Conservation (phyloP, 2,329 filamentous ascomycete genomes). For the Lecanicillium sp. region DNA sequence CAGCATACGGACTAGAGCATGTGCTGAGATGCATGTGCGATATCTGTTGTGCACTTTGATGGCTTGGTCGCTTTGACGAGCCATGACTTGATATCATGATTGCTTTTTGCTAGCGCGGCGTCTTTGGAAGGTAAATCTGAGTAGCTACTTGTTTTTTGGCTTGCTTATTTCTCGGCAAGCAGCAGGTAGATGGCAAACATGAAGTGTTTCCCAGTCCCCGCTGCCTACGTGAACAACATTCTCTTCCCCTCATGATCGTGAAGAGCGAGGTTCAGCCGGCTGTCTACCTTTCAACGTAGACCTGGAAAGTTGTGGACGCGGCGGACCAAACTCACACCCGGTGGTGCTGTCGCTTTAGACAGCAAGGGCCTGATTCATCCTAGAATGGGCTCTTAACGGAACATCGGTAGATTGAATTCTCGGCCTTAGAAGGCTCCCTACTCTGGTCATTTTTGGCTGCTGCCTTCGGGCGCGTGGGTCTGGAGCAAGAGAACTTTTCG, state of each 20-base stretch:
- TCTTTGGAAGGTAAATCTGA: slow-evolving; percentile 20
- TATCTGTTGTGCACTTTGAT: slow-evolving; percentile 11
- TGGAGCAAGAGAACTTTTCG: slow-evolving; percentile 37
- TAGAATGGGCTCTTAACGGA: slow-evolving; percentile 74
- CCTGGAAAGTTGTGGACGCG: neutral
- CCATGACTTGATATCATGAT: slow-evolving; percentile 8
- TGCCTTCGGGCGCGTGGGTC: slow-evolving; percentile 27
- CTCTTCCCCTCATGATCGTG: slow-evolving; percentile 17
- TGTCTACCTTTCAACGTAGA: slow-evolving; percentile 4
- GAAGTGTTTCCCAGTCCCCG: slow-evolving; percentile 10
- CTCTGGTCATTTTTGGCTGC: slow-evolving; percentile 20
- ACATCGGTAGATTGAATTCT: slow-evolving; percentile 61
- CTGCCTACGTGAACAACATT: slow-evolving; percentile 10
- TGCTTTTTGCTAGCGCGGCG: slow-evolving; percentile 31
- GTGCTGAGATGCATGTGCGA: slow-evolving; percentile 9
- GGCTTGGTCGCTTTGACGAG: slow-evolving; percentile 14
- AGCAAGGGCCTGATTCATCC: slow-evolving; percentile 64
- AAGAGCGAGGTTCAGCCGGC: slow-evolving; percentile 7
- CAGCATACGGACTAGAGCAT: slow-evolving; percentile 54
- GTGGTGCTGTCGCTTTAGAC: slow-evolving; percentile 67
- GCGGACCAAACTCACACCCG: slow-evolving; percentile 36
- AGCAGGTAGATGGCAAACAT: slow-evolving; percentile 15
- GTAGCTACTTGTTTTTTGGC: slow-evolving; percentile 1
- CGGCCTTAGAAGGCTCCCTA: slow-evolving; percentile 35
- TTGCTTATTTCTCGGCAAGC: neutral